phyloP scores from a whole-genome alignment of 2,329 filamentous ascomycete species.

The Penicillium sp. region DNA sequence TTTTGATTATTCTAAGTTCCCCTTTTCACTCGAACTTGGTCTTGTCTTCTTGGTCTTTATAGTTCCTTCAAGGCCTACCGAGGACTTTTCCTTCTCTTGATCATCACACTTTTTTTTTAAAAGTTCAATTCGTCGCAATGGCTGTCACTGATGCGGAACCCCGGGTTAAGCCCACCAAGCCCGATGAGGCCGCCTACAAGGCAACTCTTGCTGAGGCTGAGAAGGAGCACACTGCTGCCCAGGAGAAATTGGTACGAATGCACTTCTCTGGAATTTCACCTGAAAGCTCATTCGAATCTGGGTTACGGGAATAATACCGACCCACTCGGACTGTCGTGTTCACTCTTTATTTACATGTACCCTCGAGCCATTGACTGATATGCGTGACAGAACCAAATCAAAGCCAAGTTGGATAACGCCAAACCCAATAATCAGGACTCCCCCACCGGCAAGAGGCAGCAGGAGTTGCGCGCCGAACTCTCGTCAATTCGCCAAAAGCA shows the following conservation, averaged over 20 bases:
- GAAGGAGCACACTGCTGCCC: slow-evolving; percentile 77
- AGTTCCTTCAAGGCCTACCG: slow-evolving; percentile 2
- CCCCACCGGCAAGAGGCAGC: slow-evolving; percentile 75
- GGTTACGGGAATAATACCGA: slow-evolving; percentile 1
- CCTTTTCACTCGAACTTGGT: slow-evolving; percentile 22
- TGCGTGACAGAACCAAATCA: slow-evolving; percentile 74
- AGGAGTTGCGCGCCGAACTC: slow-evolving; percentile 79
- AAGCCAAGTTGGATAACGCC: slow-evolving; percentile 82
- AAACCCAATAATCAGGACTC: slow-evolving; percentile 79
- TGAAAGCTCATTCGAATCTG: neutral
- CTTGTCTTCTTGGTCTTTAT: slow-evolving; percentile 13
- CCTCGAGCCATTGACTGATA: slow-evolving; percentile 18
- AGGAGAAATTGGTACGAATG: slow-evolving; percentile 64
- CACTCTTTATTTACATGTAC: neutral
- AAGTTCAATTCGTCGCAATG: slow-evolving; percentile 29
- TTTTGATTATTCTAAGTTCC: slow-evolving; percentile 24
- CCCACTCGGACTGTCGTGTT: slow-evolving; percentile 7
- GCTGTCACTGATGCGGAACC: slow-evolving; percentile 40
- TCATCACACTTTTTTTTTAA: slow-evolving; percentile 14
- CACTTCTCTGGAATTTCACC: neutral
- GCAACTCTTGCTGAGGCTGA: slow-evolving; percentile 74
- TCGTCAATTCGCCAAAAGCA: slow-evolving; percentile 85
- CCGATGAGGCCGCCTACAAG: slow-evolving; percentile 83
- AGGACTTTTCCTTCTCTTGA: slow-evolving; percentile 10
- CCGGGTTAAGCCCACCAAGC: slow-evolving; percentile 71